Evolutionary conservation across 1,139 yeast genomes (phyloP).

Genomic region (Tardiomyces blankii): DNA sequence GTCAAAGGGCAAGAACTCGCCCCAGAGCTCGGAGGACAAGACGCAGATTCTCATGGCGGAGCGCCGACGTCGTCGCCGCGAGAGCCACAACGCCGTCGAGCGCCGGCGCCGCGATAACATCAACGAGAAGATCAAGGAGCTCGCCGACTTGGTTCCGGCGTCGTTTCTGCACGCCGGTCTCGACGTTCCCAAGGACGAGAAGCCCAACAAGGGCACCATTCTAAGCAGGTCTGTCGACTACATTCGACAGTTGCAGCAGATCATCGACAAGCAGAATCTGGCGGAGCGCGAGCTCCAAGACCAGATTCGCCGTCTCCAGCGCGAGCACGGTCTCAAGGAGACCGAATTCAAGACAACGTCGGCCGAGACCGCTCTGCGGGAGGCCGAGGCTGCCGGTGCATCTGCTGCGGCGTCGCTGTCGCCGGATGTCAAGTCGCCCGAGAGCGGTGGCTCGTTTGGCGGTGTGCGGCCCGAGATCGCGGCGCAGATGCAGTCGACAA

Average conservation of each 20-base stretch:
- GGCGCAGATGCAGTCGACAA: not conserved
- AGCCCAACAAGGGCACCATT: conserved; percentile 89
- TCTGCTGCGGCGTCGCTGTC: not conserved
- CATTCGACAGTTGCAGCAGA: conserved; percentile 58
- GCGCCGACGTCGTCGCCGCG: conserved; percentile 33
- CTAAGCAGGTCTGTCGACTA: conserved; percentile 78
- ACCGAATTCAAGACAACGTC: conserved; percentile 57
- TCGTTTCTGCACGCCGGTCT: conserved; percentile 31
- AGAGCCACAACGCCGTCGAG: conserved; percentile 35
- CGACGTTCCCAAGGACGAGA: conserved; percentile 67
- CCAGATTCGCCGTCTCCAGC: conserved; percentile 44
- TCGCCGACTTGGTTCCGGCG: conserved; percentile 57
- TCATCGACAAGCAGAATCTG: conserved; percentile 57
- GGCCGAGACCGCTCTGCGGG: conserved; percentile 55
- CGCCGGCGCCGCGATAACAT: conserved; percentile 78
- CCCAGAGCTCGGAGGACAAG: not conserved
- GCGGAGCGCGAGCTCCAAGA: conserved; percentile 66
- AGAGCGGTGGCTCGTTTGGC: not conserved
- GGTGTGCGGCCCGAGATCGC: not conserved
- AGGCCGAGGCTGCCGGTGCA: not conserved
- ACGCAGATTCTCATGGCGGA: conserved; percentile 13
- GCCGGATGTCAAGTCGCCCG: not conserved
- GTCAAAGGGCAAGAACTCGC: not conserved
- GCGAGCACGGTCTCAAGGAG: conserved; percentile 23
- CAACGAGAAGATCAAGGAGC: conserved; percentile 79